Conservation (phyloP, 2,329 filamentous ascomycete species). For the Amauroascus verrucosus region DNA sequence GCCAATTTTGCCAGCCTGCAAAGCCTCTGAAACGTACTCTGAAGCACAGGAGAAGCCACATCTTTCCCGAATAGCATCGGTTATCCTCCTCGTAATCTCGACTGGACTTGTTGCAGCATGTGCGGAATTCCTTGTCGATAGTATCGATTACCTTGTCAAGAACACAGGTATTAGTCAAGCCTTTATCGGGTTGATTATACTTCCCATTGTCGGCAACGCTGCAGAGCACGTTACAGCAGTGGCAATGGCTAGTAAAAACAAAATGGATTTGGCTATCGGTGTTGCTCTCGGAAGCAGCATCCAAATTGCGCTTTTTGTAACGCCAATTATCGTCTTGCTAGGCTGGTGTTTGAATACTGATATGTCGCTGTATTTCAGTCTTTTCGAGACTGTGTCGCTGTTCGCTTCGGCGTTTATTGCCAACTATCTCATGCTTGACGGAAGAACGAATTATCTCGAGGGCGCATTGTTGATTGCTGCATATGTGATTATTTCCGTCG, state of each 20-base stretch:
- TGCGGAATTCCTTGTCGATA: constrained; percentile 50
- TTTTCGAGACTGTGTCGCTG: constrained; percentile 46
- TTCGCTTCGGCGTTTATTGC: constrained; percentile 45
- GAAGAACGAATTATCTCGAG: constrained; percentile 51
- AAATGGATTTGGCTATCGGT: constrained; percentile 57
- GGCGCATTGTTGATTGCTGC: constrained; percentile 51
- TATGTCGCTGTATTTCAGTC: constrained; percentile 77
- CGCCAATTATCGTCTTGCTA: constrained; percentile 51
- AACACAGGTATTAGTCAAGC: constrained; percentile 44
- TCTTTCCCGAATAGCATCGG: constrained; percentile 37
- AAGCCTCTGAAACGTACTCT: constrained; percentile 33
- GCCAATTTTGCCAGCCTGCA: constrained; percentile 11
- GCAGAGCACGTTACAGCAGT: constrained; percentile 74
- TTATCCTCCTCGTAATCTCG: constrained; percentile 56
- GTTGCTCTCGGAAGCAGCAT: constrained; percentile 74
- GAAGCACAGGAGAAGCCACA: constrained; percentile 23
- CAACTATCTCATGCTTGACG: constrained; percentile 54
- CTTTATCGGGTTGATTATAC: constrained; percentile 54
- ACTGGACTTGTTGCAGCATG: constrained; percentile 75
- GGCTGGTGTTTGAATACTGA: constrained; percentile 46
- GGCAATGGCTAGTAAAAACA: constrained; percentile 67
- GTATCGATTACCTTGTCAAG: constrained; percentile 39
- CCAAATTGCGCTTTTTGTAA: constrained; percentile 65
- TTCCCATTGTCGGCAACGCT: constrained; percentile 67
- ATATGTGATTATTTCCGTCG: constrained; percentile 53